Evolutionary conservation across 345 rosid genomes (phyloP).

Genomic region (Bruguiera sexangula): DNA sequence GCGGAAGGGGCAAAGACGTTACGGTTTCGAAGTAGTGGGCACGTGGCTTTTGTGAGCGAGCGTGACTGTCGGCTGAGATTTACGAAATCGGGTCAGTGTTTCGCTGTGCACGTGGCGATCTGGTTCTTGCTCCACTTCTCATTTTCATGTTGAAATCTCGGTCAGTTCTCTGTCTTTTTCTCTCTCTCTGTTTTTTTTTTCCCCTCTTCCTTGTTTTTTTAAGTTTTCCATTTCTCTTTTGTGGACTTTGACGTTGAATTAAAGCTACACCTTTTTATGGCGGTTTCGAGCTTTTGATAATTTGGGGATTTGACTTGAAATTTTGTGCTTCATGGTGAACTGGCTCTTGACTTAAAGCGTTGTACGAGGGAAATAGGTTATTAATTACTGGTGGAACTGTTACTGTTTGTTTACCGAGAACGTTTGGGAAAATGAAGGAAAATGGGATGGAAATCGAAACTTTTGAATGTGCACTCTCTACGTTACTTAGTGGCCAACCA

Average conservation of each 20-base stretch:
- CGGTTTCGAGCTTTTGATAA: constrained; percentile 14
- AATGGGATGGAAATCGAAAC: constrained; percentile 13
- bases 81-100: constrained; percentile 30
- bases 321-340: constrained; percentile 18
- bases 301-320: constrained; percentile 21
- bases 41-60: constrained; percentile 17
- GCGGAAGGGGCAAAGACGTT: background rate
- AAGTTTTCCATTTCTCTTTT: background rate
- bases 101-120: constrained; percentile 71
- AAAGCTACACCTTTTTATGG: constrained; percentile 10
- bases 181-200: no score
- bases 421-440: constrained; percentile 18
- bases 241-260: constrained; percentile 9
- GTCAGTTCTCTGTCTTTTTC: constrained; percentile 40
- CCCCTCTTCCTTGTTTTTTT: background rate
- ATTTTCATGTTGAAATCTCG: constrained; percentile 42
- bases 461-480: background rate
- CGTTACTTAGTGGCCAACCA: constrained; percentile 2
- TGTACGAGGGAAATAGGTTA: background rate
- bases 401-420: constrained; percentile 28
- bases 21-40: background rate
- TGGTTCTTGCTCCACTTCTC: constrained; percentile 43
- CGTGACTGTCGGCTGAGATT: constrained; percentile 30
- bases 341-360: constrained; percentile 25
- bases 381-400: background rate